phyloP scores from a whole-genome alignment of 2,329 filamentous ascomycete species.

The Aspergillus piperis region DNA sequence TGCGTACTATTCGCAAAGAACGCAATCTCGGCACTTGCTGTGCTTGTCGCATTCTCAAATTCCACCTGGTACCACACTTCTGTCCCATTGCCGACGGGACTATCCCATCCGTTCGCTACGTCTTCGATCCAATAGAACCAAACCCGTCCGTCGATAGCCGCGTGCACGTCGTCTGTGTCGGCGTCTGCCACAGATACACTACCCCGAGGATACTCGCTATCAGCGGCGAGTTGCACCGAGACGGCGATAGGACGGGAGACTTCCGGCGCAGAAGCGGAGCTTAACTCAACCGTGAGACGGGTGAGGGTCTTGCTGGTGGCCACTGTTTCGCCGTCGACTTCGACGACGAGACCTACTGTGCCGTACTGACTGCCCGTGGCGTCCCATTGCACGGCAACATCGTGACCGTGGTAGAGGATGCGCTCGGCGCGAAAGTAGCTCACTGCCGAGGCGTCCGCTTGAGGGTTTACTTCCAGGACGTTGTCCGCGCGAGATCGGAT shows the following conservation, averaged over 20 bases:
- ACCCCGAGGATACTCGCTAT: slow-evolving; percentile 15
- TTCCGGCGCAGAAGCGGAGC: slow-evolving; percentile 3
- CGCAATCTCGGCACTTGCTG: slow-evolving; percentile 18
- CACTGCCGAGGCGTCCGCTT: slow-evolving; percentile 33
- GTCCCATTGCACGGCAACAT: slow-evolving; percentile 47
- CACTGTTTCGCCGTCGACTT: slow-evolving; percentile 19
- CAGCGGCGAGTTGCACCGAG: slow-evolving; percentile 17
- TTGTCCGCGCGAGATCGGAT: slow-evolving; percentile 44
- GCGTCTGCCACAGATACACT: slow-evolving; percentile 19
- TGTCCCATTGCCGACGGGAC: slow-evolving; percentile 20
- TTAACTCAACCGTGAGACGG: slow-evolving; percentile 13
- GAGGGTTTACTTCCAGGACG: slow-evolving; percentile 44
- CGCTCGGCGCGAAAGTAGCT: slow-evolving; percentile 46
- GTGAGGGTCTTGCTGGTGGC: slow-evolving; percentile 10
- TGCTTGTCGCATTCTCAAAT: slow-evolving; percentile 8
- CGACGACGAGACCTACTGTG: slow-evolving; percentile 12
- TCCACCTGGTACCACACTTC: slow-evolving; percentile 24
- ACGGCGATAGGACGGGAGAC: slow-evolving; percentile 17
- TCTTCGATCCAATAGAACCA: slow-evolving; percentile 22
- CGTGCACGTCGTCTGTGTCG: slow-evolving; percentile 14
- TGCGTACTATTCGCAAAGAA: slow-evolving; percentile 20
- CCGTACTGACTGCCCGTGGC: slow-evolving; percentile 17
- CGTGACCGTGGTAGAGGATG: slow-evolving; percentile 46
- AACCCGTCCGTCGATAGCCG: slow-evolving; percentile 22
- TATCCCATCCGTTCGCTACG: slow-evolving; percentile 25